phyloP scores from a whole-genome alignment of 495 filamentous ascomycete genomes.

The Talaromyces stipitatus region DNA sequence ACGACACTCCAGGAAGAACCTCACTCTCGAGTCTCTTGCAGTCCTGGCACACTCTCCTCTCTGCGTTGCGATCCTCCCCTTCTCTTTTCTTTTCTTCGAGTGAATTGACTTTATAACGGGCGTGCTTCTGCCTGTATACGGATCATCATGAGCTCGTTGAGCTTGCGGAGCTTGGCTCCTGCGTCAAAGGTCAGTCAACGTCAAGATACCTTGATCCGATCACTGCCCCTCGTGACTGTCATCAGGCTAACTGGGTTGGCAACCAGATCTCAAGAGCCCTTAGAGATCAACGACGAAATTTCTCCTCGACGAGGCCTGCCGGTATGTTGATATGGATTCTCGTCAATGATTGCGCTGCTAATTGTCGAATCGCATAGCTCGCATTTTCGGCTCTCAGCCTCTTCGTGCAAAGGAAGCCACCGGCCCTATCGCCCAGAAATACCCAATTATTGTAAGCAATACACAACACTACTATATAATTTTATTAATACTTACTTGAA shows the following conservation, averaged over 20 bases:
- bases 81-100: constrained; percentile 14
- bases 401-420: constrained; percentile 88
- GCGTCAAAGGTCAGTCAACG: constrained; percentile 43
- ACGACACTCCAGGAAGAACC: constrained; percentile 19
- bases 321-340: constrained; percentile 47
- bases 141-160: constrained; percentile 48
- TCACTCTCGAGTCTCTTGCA: neutral
- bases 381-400: constrained; percentile 76
- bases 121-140: neutral
- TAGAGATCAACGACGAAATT: constrained; percentile 56
- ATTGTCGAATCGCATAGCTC: constrained; percentile 35
- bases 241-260: neutral
- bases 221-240: constrained; percentile 1
- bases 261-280: constrained; percentile 20
- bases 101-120: neutral
- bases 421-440: constrained; percentile 73
- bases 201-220: constrained; percentile 6
- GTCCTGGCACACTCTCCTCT: neutral
- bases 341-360: constrained; percentile 21
- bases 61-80: constrained; percentile 4
- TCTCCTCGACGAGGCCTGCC: constrained; percentile 77
- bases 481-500: constrained; percentile 13
- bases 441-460: constrained; percentile 69
- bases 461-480: neutral
- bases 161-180: constrained; percentile 53